Evolutionary conservation across 345 rosid species (phyloP), one percentile per base, ranked within the genome.

Genomic region (Iberis pinnata): DNA sequence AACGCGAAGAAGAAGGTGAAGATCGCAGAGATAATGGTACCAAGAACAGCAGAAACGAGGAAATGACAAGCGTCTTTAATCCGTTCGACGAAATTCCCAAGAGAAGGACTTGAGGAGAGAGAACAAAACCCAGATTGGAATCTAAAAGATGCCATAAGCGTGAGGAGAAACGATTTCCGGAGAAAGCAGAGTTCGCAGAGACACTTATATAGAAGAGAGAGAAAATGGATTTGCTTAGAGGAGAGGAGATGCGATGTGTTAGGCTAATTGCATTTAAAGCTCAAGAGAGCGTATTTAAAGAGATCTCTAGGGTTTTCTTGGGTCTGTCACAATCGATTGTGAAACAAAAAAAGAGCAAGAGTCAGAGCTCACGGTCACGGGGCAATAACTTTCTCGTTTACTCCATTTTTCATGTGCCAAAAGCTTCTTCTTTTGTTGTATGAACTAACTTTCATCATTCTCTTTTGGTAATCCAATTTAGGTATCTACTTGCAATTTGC

Each of bases 1-100:
- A 85, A 45, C 2, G 98, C 98, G 61, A 92, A 92, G 82, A 88
- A 83, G 79, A 85, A 92, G 58, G 98, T 92, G 69, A 92, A 72
- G 72, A 92, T 73, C 56, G 98, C 98, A 12, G 95, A 92, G 79
- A 92, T 76, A 45, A 92, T 64, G 66, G 82, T 83, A 35, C 97
- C 97, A 2, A 92, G 61, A 45, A 85, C 70, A 31, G 97, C 86
- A 26, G 95, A 81, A 43, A 80, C 67, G 5, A 83, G 84, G 67
- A 80, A 83, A 64, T 67, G 67, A 75, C 69, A 77, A 37, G 76
- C 69, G 50, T 78, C 75, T 56, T 71, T 78, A 33, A 80, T 75
- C 79, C 77, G 79, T 7, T 81, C 82, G 32, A 81, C 55, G 67
- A 78, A 60, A 64, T 72, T 70, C 44, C 73, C 62, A 37, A 78